Percentiles rank a stretch among this genome's conserved stretches.
phyloP scores from a whole-genome alignment of 768 basidiomycete genomes.

The Dentipellis fragilis region DNA sequence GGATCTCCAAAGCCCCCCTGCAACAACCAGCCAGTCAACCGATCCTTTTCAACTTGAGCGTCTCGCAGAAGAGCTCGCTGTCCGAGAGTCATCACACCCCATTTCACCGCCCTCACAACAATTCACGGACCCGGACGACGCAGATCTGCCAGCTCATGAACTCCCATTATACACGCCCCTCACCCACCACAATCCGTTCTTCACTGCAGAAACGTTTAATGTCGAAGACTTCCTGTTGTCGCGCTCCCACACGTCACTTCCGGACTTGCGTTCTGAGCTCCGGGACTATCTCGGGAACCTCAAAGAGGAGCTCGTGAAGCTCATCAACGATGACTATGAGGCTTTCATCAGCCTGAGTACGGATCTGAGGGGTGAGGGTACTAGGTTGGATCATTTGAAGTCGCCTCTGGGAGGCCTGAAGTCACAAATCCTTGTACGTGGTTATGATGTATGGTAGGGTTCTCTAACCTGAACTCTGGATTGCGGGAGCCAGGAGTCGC shows the following conservation, averaged over 20 bases:
- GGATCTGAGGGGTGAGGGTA: constrained; percentile 79
- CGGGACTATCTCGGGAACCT: constrained; percentile 74
- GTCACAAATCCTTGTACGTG: constrained; percentile 56
- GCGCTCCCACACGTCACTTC: constrained; percentile 73
- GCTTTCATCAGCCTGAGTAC: constrained; percentile 96
- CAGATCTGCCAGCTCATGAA: constrained; percentile 25
- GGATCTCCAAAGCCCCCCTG: constrained; percentile 3
- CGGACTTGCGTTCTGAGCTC: constrained; percentile 81
- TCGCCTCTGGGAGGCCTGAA: constrained; percentile 57
- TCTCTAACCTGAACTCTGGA: background rate
- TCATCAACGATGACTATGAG: constrained; percentile 98
- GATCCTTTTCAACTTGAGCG: constrained; percentile 65
- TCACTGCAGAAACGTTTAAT: constrained; percentile 61
- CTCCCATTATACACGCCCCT: constrained; percentile 63
- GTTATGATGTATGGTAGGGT: constrained; percentile 1
- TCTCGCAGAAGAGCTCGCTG: constrained; percentile 62
- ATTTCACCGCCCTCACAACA: background rate
- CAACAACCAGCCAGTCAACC: constrained; percentile 6
- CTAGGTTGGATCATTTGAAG: constrained; percentile 56
- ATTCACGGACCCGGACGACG: background rate
- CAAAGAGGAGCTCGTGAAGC: constrained; percentile 88
- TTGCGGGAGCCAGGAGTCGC: constrained; percentile 40
- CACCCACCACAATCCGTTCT: constrained; percentile 68
- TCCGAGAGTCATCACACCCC: constrained; percentile 33
- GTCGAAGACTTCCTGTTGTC: constrained; percentile 85